These are phyloP conservation scores for Pelargonium cotyledonis DNA, from an alignment of 441 rosid species.

Conservation along the genomic window DNA sequence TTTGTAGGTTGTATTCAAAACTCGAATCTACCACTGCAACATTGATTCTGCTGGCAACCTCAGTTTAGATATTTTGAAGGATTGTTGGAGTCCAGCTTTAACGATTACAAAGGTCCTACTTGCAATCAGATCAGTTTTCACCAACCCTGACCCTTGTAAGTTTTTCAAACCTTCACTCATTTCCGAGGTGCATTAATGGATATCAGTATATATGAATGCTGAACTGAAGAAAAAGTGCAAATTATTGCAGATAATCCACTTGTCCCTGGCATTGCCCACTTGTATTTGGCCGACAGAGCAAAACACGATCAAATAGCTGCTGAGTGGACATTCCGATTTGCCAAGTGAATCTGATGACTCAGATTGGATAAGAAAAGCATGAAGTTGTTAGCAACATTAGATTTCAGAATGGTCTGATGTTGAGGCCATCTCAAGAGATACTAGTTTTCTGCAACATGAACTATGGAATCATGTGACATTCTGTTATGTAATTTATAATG, in stretches of 20 bases:
- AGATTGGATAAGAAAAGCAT: neutral
- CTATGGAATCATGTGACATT: neutral
- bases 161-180: neutral
- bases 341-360: slow-evolving; percentile 38
- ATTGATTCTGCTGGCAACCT: slow-evolving; percentile 71
- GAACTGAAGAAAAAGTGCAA: neutral
- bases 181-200: neutral
- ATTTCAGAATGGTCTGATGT: neutral
- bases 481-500: no score
- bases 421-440: neutral
- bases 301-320: slow-evolving; percentile 71
- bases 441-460: neutral
- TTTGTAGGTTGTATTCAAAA: slow-evolving; percentile 69
- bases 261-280: slow-evolving; percentile 55
- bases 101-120: slow-evolving; percentile 68
- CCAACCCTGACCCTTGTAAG: slow-evolving; percentile 70
- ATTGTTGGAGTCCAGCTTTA: slow-evolving; percentile 86
- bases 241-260: slow-evolving; percentile 49
- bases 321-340: slow-evolving; percentile 81
- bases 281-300: slow-evolving; percentile 61
- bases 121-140: slow-evolving; percentile 72
- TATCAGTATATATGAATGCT: neutral
- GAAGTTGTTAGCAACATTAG: neutral
- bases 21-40: slow-evolving; percentile 85
- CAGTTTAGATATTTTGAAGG: slow-evolving; percentile 65